Conservation (phyloP, 306 rosid species). For the Neltuma alba region DNA sequence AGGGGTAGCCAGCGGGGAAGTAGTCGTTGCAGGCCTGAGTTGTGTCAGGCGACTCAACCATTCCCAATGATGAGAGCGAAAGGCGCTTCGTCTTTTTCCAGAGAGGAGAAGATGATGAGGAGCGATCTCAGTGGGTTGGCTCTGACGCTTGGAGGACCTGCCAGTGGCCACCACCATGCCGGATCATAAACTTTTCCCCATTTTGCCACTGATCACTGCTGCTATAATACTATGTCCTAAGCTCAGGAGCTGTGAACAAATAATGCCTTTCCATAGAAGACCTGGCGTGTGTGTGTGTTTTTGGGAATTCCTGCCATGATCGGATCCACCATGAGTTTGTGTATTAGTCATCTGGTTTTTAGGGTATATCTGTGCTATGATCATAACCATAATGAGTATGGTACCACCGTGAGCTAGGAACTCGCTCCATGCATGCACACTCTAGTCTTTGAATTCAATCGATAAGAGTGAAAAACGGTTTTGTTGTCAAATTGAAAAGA, state of each 20-base stretch:
- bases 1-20: constrained; percentile 39
- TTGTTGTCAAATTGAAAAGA: too few species aligned
- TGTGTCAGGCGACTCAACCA: constrained; percentile 44
- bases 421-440: too few species aligned
- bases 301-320: background rate
- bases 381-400: too few species aligned
- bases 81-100: constrained; percentile 36
- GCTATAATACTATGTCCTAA: too few species aligned
- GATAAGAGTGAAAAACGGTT: too few species aligned
- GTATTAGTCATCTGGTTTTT: background rate
- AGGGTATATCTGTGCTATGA: background rate
- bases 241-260: too few species aligned
- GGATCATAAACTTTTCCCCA: constrained; percentile 31
- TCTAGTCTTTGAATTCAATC: too few species aligned
- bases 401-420: too few species aligned
- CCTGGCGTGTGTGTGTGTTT: background rate
- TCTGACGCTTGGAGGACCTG: constrained; percentile 88
- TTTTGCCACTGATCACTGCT: too few species aligned
- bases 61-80: constrained; percentile 43
- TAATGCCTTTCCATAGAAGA: background rate
- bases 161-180: constrained; percentile 44
- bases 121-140: constrained; percentile 82
- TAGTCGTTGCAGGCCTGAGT: constrained; percentile 27
- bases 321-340: constrained; percentile 13
- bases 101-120: constrained; percentile 56